These are phyloP conservation scores for Talaromyces sp. DNA, from an alignment of 2,329 filamentous ascomycete genomes.

Conservation along the genomic window DNA sequence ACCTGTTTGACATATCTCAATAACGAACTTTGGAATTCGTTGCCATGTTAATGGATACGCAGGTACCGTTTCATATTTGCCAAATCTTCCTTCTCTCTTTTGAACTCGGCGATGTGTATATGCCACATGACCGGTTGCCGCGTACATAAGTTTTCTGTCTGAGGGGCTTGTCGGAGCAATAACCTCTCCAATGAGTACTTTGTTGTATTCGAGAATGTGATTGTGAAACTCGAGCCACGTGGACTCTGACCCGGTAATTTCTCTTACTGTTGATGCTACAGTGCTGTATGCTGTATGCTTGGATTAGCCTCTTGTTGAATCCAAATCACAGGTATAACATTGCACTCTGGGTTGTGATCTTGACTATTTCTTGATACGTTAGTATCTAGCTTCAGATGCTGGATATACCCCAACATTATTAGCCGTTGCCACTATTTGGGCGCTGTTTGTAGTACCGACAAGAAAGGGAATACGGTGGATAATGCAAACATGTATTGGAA, in stretches of 20 bases:
- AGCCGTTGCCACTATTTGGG: neutral
- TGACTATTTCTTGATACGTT: too few relatives aligned
- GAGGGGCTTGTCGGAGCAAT: neutral
- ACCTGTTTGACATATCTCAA: neutral
- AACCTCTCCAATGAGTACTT: neutral
- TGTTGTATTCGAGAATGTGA: neutral
- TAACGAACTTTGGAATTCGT: neutral
- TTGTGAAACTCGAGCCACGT: constrained; percentile 12
- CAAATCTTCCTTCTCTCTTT: neutral
- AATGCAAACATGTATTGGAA: neutral
- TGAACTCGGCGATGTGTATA: neutral
- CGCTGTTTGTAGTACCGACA: neutral
- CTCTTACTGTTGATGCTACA: neutral
- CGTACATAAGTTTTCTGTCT: neutral
- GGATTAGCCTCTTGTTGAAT: neutral
- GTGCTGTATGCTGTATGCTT: neutral
- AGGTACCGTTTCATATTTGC: constrained; percentile 1
- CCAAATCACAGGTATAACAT: neutral
- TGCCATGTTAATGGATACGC: constrained; percentile 1
- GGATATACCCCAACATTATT: neutral
- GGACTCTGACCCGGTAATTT: constrained; percentile 1
- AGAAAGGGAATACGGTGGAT: neutral
- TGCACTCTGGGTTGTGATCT: neutral
- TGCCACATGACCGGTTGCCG: neutral
- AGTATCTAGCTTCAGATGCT: neutral